Base-by-base conservation (phyloP, 2,329 filamentous ascomycete species). In the Parastagonospora avenae region DNA sequence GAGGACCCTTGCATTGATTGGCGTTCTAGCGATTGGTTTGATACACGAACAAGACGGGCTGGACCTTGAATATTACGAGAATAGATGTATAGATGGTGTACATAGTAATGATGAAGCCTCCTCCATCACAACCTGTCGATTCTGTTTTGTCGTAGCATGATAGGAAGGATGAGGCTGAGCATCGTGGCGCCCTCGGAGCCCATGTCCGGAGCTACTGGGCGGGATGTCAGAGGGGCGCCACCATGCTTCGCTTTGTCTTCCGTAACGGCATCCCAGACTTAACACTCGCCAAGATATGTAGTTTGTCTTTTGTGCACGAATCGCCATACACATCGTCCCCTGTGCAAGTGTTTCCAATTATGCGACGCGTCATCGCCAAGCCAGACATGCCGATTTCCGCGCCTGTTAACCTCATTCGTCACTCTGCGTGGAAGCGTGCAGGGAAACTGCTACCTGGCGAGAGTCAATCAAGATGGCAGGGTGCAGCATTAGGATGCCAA, bases 291-390 rank as follows among this genome's bases (percentile, higher is more conserved):
- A 24, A 24, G 19, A 24, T 24, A 24, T 24, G 9, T 32, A 16
- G 2, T 9, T 38, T 16, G 8, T 14, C n/a, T 39, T 9, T 19
- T 27, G 7, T 15, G 12, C 14, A 46, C 43, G 9, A 27, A 15
- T 5, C 12, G 12, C 31, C 14, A 24, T 45, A 32, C 42, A 36
- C 12, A n/a, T 11, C 10, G 14, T 15, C 29, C n/a, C 32, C 19
- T 30, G 30, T 29, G 15, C 28, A 47, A 31, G 16, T 41, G 14
- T 11, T 2, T 36, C 16, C 28, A 33, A 35, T 37, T 6, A 15
- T 16, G 16, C 9, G 30, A 47, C 29, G 36, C 38, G 46, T 48
- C 46, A 48, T 42, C 32, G 46, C 46, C 46, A 48, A 48, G 46
- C 11, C 30, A 36, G 14, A 19, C 8, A 16, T 48, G 46, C 46